These are phyloP conservation scores for Triadica sebifera DNA, from an alignment of 345 rosid species.

Conservation along the genomic window DNA sequence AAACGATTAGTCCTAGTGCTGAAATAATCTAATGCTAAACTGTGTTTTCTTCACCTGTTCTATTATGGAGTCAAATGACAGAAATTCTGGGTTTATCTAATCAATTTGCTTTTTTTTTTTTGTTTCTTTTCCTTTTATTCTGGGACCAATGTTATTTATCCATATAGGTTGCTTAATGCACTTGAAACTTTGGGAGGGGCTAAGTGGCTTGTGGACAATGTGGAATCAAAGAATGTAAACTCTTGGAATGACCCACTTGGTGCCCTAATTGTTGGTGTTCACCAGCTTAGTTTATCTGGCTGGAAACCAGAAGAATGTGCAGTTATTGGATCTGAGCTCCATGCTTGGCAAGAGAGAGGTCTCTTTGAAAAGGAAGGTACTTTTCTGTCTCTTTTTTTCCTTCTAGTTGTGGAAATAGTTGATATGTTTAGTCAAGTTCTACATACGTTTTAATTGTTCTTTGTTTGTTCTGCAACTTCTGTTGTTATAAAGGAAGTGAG, in stretches of 20 bases:
- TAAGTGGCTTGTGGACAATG: conserved; percentile 62
- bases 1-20: background rate
- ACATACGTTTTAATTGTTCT: background rate
- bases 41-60: background rate
- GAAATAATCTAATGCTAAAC: background rate
- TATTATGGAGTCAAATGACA: too few species aligned
- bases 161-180: conserved; percentile 67
- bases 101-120: background rate
- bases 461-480: conserved; percentile 8
- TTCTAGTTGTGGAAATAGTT: conserved; percentile 3
- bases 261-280: conserved; percentile 64
- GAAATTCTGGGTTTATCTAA: conserved; percentile 9
- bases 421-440: background rate
- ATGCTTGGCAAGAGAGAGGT: conserved; percentile 78
- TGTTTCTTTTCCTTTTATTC: conserved; percentile 1
- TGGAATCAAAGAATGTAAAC: conserved; percentile 48
- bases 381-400: conserved; percentile 7
- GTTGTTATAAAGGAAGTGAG: conserved; percentile 59
- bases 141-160: conserved; percentile 19
- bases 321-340: conserved; percentile 77
- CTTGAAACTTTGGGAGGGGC: conserved; percentile 80
- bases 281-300: conserved; percentile 82
- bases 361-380: conserved; percentile 75
- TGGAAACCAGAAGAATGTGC: conserved; percentile 89
- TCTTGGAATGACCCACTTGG: conserved; percentile 75